Conservation (phyloP, 225 moss, liverwort and hornwort species). For the Marchantia paleacea region DNA sequence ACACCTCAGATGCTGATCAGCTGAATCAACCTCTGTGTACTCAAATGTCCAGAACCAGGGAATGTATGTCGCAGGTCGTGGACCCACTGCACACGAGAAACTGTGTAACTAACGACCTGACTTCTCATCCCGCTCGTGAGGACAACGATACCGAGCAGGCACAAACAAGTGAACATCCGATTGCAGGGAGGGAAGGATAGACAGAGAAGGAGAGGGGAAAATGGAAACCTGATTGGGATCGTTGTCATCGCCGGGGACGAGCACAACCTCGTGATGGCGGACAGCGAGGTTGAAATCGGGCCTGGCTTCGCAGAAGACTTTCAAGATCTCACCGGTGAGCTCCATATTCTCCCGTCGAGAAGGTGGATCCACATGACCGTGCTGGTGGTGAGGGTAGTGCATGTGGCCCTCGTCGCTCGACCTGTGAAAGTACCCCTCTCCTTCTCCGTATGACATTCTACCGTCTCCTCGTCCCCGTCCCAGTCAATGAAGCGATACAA, state of each 20-base stretch:
- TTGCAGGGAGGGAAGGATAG: not conserved
- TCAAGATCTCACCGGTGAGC: constrained; percentile 37
- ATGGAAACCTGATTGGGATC: constrained; percentile 61
- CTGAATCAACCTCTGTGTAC: too few relatives aligned
- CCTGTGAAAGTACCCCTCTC: not conserved
- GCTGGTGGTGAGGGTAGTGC: not conserved
- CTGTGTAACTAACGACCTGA: too few relatives aligned
- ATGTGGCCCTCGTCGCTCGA: not conserved
- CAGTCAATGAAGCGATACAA: not conserved
- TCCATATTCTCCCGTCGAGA: not conserved
- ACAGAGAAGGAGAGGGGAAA: too few relatives aligned
- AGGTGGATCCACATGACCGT: not conserved
- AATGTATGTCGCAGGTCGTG: not conserved
- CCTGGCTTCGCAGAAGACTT: constrained; percentile 50
- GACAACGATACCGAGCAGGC: not conserved
- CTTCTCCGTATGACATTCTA: constrained; percentile 5
- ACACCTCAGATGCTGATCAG: too few relatives aligned
- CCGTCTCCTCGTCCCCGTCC: not conserved
- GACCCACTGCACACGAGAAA: not conserved
- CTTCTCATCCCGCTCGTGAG: not conserved
- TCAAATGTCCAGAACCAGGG: too few relatives aligned
- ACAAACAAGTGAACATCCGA: not conserved
- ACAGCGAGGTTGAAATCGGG: constrained; percentile 52
- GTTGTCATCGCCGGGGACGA: constrained; percentile 45
- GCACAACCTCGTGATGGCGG: constrained; percentile 45